Evolutionary conservation across 2,329 filamentous ascomycete species (phyloP).

Genomic region (Ascochyta pisi): DNA sequence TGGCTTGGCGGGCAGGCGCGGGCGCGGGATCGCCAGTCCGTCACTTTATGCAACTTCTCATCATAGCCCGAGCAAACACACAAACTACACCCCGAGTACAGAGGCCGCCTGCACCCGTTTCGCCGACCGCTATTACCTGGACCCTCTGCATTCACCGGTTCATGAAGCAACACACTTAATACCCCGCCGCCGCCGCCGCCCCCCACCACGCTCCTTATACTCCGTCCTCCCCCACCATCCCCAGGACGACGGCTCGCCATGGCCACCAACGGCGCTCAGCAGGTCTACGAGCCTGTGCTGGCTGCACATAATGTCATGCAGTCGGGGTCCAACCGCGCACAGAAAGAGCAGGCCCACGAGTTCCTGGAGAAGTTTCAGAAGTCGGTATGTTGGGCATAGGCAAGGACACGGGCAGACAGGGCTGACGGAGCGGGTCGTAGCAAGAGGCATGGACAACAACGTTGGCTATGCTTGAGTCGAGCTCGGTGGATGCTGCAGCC

Average conservation of each 20-base stretch:
- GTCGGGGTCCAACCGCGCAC: conserved; percentile 77
- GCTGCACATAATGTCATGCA: conserved; percentile 91
- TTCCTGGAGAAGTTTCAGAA: conserved; percentile 97
- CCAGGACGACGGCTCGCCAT: conserved; percentile 56
- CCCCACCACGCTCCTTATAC: conserved; percentile 24
- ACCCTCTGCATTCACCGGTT: conserved; percentile 14
- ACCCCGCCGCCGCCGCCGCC: conserved; percentile 34
- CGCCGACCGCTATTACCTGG: conserved; percentile 9
- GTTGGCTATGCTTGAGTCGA: conserved; percentile 82
- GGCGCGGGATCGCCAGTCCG: conserved; percentile 26
- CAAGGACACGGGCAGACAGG: conserved; percentile 19
- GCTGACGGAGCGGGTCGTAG: conserved; percentile 57
- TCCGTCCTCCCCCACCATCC: conserved; percentile 28
- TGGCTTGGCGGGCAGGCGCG: conserved; percentile 31
- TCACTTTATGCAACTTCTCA: conserved; percentile 39
- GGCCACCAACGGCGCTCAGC: conserved; percentile 70
- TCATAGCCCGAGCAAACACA: conserved; percentile 20
- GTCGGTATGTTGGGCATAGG: conserved; percentile 70
- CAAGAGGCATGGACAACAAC: conserved; percentile 90
- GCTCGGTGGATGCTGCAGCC: conserved; percentile 77
- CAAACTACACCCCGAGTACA: conserved; percentile 22
- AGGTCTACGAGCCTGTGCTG: conserved; percentile 83
- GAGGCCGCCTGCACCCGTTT: background rate
- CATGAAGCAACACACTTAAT: conserved; percentile 35
- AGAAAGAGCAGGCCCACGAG: conserved; percentile 89